These are phyloP conservation scores for Tulasnella sp. DNA, from an alignment of 768 basidiomycete species.

Conservation along the genomic window DNA sequence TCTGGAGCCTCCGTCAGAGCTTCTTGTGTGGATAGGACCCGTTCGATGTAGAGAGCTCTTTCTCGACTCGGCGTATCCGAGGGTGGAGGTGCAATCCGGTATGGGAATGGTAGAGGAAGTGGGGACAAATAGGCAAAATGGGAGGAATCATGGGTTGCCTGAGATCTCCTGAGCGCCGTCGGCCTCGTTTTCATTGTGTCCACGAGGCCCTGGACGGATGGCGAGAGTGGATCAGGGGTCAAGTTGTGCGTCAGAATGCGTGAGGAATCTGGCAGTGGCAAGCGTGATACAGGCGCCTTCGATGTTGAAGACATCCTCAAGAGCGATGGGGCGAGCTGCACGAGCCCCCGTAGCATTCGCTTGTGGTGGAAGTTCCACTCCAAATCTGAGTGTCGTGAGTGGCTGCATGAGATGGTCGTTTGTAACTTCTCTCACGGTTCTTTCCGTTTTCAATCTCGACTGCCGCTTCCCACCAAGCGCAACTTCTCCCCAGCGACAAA, in stretches of 20 bases:
- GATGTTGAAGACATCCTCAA: neutral
- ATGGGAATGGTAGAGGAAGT: slow-evolving; percentile 73
- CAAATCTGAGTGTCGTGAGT: neutral
- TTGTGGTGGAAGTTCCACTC: neutral
- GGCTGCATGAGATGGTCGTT: neutral
- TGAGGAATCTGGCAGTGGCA: slow-evolving; percentile 37
- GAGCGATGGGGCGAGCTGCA: neutral
- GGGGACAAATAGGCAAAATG: slow-evolving; percentile 81
- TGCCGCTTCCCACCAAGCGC: neutral
- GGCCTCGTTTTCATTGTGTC: slow-evolving; percentile 41
- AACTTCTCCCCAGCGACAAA: slow-evolving; percentile 1
- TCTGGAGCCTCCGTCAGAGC: slow-evolving; percentile 31
- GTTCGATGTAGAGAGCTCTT: slow-evolving; percentile 38
- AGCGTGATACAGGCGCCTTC: slow-evolving; percentile 36
- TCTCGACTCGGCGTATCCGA: slow-evolving; percentile 20
- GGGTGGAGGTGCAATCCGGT: slow-evolving; percentile 45
- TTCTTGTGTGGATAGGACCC: slow-evolving; percentile 62
- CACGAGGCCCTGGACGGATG: slow-evolving; percentile 39
- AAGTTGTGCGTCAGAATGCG: slow-evolving; percentile 35
- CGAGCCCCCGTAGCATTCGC: neutral
- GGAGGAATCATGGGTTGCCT: slow-evolving; percentile 41
- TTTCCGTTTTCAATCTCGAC: neutral
- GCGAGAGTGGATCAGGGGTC: slow-evolving; percentile 47
- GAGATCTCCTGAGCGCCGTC: slow-evolving; percentile 56
- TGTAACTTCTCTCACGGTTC: neutral